Percentiles rank a stretch among this genome's conserved stretches.
Conservation (phyloP, 2,329 filamentous ascomycete species). For the Xylaria sp. region DNA sequence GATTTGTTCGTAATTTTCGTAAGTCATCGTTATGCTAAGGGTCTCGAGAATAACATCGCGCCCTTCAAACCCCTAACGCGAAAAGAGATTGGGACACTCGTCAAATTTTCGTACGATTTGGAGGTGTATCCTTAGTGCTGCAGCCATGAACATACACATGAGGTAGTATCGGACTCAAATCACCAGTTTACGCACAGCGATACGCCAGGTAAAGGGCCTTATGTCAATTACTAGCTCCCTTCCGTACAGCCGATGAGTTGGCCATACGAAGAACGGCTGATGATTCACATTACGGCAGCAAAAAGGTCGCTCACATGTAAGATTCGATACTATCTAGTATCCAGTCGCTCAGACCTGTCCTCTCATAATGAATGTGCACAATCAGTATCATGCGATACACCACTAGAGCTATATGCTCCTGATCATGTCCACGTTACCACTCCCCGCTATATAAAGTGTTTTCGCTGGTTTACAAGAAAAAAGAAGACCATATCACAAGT, state of each 20-base stretch:
- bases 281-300: background rate
- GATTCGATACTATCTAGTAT: background rate
- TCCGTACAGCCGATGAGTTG: background rate
- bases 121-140: background rate
- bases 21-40: background rate
- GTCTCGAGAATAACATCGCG: background rate
- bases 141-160: slow-evolving; percentile 18
- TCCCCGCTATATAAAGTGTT: background rate
- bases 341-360: background rate
- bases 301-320: background rate
- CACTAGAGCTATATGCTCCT: background rate
- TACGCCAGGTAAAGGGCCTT: background rate
- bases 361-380: background rate
- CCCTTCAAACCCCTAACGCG: background rate
- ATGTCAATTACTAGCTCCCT: background rate
- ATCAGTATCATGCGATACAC: background rate
- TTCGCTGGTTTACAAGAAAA: background rate
- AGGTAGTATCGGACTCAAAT: slow-evolving; percentile 3
- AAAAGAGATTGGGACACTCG: no score
- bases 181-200: slow-evolving; percentile 20
- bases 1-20: background rate
- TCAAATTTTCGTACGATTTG: background rate
- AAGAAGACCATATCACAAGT: background rate
- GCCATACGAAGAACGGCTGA: no score
- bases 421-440: background rate